phyloP scores from a whole-genome alignment of 305 asterid genomes.

The Plantago lanceolata region DNA sequence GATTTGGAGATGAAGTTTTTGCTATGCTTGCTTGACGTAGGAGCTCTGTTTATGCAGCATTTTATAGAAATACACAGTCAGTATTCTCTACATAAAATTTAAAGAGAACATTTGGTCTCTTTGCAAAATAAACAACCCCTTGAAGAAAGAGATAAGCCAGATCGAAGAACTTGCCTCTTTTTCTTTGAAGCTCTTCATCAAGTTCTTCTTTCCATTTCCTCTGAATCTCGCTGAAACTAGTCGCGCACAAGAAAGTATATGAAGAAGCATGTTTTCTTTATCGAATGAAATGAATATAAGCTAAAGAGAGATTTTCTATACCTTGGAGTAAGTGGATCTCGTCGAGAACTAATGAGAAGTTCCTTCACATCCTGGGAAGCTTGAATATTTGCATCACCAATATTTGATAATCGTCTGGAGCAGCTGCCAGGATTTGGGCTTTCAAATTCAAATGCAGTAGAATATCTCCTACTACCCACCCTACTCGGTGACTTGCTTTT shows the following conservation, averaged over 20 bases:
- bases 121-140: background rate
- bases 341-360: conserved; percentile 43
- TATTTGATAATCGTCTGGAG: conserved; percentile 66
- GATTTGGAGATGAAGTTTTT: conserved; percentile 64
- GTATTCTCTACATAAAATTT: background rate
- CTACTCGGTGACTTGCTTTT: conserved; percentile 84
- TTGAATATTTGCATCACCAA: conserved; percentile 46
- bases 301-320: conserved; percentile 23
- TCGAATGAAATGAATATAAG: background rate
- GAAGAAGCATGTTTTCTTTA: background rate
- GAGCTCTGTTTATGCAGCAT: conserved; percentile 39
- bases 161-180: conserved; percentile 62
- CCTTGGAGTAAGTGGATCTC: conserved; percentile 71
- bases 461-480: conserved; percentile 58
- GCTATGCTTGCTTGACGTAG: conserved; percentile 57
- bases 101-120: background rate
- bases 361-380: conserved; percentile 58
- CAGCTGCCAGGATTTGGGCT: conserved; percentile 55
- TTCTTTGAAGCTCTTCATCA: conserved; percentile 78
- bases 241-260: conserved; percentile 18
- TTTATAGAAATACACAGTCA: background rate
- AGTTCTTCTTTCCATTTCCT: conserved; percentile 96
- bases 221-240: conserved; percentile 54
- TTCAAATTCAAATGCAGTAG: conserved; percentile 67
- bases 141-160: background rate